These are phyloP conservation scores for Macroventuria anomochaeta DNA, from an alignment of 2,329 filamentous ascomycete genomes.

Conservation along the genomic window DNA sequence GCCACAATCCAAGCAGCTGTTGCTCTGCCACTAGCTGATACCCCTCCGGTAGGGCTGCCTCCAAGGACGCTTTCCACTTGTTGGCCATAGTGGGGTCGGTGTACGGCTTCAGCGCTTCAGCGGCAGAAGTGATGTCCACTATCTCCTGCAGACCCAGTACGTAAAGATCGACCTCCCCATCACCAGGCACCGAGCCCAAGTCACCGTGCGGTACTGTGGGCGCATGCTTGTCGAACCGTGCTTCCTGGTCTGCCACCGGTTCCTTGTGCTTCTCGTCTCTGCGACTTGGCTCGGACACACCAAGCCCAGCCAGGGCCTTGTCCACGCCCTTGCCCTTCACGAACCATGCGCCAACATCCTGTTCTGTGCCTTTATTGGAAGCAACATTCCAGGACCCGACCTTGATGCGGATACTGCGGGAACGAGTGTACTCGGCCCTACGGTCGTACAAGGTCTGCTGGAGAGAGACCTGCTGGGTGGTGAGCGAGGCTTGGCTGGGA, in stretches of 20 bases:
- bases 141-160: constrained; percentile 91
- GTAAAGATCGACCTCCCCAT: constrained; percentile 83
- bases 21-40: constrained; percentile 80
- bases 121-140: constrained; percentile 80
- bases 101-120: constrained; percentile 79
- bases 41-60: constrained; percentile 74
- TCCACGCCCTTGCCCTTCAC: constrained; percentile 75
- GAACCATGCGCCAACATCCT: constrained; percentile 90
- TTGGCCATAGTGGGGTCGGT: constrained; percentile 73
- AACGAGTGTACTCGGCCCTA: constrained; percentile 77
- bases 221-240: constrained; percentile 51
- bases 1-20: constrained; percentile 83
- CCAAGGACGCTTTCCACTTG: constrained; percentile 81
- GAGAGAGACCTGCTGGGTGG: constrained; percentile 55
- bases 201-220: constrained; percentile 56
- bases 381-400: constrained; percentile 97
- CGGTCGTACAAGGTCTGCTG: constrained; percentile 71
- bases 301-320: constrained; percentile 64
- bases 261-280: constrained; percentile 50
- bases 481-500: constrained; percentile 33
- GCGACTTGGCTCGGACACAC: constrained; percentile 33
- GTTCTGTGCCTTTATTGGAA: constrained; percentile 80
- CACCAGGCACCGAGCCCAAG: constrained; percentile 58
- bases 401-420: constrained; percentile 80
- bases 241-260: constrained; percentile 57